phyloP scores from a whole-genome alignment of 257 asterid genomes.

The Forsythia viridissima region DNA sequence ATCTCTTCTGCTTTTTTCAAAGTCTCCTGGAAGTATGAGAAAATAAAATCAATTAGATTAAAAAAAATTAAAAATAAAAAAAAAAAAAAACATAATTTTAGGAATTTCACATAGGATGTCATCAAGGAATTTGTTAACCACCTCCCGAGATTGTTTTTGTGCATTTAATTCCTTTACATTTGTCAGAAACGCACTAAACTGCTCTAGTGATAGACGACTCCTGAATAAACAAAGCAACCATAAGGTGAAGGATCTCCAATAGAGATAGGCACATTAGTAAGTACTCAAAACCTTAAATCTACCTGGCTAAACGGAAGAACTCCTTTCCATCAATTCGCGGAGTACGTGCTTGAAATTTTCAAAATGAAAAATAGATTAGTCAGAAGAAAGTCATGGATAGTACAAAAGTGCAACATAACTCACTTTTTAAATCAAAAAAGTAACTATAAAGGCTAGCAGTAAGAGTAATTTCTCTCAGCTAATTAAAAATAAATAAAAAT shows the following conservation, averaged over 20 bases:
- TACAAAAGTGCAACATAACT: neutral
- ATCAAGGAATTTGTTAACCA: constrained; percentile 21
- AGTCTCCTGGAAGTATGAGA: constrained; percentile 56
- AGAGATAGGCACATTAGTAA: neutral
- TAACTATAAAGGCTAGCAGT: neutral
- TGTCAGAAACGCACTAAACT: constrained; percentile 85
- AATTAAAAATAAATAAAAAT: constrained; percentile 3
- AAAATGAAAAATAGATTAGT: neutral
- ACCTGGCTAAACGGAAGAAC: constrained; percentile 98
- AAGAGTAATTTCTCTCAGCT: neutral
- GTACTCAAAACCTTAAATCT: constrained; percentile 16
- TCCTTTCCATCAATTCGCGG: constrained; percentile 96
- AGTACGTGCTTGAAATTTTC: constrained; percentile 58
- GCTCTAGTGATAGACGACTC: constrained; percentile 95
- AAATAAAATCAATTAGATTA: neutral
- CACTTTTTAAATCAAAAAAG: neutral
- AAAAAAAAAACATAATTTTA: neutral
- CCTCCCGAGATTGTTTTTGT: constrained; percentile 97
- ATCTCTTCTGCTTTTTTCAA: constrained; percentile 87
- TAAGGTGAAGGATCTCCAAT: constrained; percentile 19
- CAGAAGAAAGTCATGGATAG: constrained; percentile 7
- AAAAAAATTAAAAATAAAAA: neutral
- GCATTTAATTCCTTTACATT: constrained; percentile 91
- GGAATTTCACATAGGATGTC: neutral
- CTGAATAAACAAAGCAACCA: constrained; percentile 45